Evolutionary conservation across 169 alveolate species (phyloP).

Genomic region (Cyclospora cayetanensis): DNA sequence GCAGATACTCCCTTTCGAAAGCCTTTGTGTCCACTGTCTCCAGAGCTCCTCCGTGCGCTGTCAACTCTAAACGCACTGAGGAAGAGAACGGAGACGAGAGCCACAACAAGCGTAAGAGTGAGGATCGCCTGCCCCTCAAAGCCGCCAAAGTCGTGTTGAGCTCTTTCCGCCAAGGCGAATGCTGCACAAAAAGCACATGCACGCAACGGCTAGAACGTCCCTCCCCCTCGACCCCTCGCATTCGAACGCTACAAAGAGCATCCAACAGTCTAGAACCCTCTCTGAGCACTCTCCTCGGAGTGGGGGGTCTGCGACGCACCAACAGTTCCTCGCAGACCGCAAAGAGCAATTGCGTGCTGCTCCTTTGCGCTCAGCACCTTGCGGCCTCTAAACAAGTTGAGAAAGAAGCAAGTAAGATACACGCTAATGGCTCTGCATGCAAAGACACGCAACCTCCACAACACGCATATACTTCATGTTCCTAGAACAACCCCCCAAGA

Average conservation of each 20-base stretch:
- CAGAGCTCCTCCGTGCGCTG: no score
- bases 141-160: constrained; percentile 74
- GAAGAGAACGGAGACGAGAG: constrained; percentile 69
- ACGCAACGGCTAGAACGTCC: neutral
- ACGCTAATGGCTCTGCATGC: constrained; percentile 63
- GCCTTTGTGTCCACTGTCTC: no score
- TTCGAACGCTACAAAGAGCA: no score
- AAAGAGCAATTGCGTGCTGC: constrained; percentile 67
- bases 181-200: constrained; percentile 30
- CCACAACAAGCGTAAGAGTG: constrained; percentile 58
- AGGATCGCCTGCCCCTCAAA: constrained; percentile 73
- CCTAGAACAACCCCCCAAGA: no score
- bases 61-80: constrained; percentile 47
- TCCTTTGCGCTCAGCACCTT: constrained; percentile 13
- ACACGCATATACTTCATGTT: no score
- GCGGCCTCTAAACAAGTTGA: constrained; percentile 66
- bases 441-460: neutral
- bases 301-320: constrained; percentile 17
- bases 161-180: constrained; percentile 74
- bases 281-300: neutral
- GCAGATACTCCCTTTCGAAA: no score
- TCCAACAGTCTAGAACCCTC: no score
- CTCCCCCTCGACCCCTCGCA: neutral
- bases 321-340: constrained; percentile 75
- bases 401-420: constrained; percentile 48